Evolutionary conservation across 306 rosid species (phyloP).

Genomic region (Hylodesmum podocarpum): DNA sequence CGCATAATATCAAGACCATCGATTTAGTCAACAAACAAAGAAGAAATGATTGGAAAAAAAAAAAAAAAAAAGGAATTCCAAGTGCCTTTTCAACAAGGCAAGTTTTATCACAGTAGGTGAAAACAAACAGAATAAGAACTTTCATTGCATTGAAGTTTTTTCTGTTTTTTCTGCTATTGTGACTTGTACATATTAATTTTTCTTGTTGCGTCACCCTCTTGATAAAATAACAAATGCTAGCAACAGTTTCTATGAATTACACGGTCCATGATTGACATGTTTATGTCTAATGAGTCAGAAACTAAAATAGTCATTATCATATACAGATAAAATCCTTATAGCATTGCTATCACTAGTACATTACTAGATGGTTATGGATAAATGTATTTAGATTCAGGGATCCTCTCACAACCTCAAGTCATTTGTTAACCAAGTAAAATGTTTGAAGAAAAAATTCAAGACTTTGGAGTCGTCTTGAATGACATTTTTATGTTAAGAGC

Average conservation of each 20-base stretch:
- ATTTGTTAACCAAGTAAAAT: no score
- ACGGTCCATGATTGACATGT: background rate
- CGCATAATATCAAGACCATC: constrained; percentile 20
- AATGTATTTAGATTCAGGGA: background rate
- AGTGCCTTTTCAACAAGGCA: background rate
- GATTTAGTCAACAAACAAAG: constrained; percentile 17
- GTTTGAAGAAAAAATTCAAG: background rate
- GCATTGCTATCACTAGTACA: background rate
- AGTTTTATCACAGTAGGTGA: background rate
- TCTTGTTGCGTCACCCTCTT: background rate
- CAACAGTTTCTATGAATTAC: background rate
- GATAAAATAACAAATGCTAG: background rate
- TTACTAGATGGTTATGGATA: background rate
- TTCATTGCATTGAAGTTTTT: background rate
- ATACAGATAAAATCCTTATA: background rate
- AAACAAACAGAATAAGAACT: background rate
- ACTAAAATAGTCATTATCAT: background rate
- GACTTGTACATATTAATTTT: background rate
- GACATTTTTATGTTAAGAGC: background rate
- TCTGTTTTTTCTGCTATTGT: no score
- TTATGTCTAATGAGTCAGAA: background rate
- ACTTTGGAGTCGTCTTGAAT: background rate
- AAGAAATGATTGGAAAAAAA: background rate
- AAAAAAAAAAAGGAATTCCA: background rate
- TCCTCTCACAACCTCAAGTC: background rate